Evolutionary conservation across 495 filamentous ascomycete species (phyloP).

Genomic region (Xylaria scruposa): DNA sequence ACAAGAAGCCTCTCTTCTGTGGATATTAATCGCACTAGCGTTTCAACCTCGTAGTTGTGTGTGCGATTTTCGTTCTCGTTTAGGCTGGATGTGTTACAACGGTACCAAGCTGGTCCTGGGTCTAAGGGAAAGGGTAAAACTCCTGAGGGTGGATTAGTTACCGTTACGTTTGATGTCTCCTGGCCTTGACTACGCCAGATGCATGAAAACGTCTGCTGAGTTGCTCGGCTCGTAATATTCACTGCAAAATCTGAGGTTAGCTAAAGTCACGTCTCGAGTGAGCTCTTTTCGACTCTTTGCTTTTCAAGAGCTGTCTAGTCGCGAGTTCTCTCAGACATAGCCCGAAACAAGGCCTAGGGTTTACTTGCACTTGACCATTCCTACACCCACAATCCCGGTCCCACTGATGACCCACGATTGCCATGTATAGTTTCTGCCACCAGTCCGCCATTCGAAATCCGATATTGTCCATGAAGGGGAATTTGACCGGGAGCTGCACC

Average conservation of each 20-base stretch:
- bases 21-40: neutral
- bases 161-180: neutral
- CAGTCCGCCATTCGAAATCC: neutral
- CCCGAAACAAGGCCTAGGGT: neutral
- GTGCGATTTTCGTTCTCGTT: neutral
- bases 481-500: neutral
- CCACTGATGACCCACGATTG: neutral
- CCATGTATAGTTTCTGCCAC: constrained; percentile 6
- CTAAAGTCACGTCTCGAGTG: neutral
- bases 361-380: neutral
- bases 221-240: neutral
- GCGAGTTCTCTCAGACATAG: neutral
- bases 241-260: neutral
- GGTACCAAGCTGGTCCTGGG: neutral
- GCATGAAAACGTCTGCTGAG: neutral
- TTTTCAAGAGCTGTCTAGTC: neutral
- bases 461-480: constrained; percentile 6
- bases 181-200: neutral
- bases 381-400: neutral
- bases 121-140: neutral
- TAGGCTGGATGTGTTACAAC: neutral
- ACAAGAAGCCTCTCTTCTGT: neutral
- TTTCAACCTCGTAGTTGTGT: constrained; percentile 5
- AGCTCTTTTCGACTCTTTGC: neutral
- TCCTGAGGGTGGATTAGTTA: neutral